A percentile compares a stretch with the other conserved stretches of the same genome.
Conservation (phyloP, 176 grass and related monocot species). For the Bromus sterilis region DNA sequence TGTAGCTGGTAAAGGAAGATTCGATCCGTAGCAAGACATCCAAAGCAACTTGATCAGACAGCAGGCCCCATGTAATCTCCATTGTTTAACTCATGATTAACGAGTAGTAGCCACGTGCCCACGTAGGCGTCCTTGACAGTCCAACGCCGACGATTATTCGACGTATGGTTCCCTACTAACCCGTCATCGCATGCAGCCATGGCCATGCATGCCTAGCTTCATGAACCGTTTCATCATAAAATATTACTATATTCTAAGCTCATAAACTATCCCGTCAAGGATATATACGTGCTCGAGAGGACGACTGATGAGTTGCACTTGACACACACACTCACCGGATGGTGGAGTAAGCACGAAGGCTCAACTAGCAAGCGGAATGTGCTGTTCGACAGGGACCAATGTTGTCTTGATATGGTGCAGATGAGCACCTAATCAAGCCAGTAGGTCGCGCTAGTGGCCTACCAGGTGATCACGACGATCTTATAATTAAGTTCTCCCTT, state of each 20-base stretch:
- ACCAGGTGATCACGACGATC: background rate
- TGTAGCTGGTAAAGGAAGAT: background rate
- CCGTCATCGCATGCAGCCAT: conserved; percentile 8
- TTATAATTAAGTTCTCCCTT: background rate
- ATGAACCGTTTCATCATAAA: background rate
- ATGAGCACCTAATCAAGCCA: background rate
- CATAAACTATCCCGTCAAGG: background rate
- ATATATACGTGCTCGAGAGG: background rate
- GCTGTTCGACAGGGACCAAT: conserved; percentile 24
- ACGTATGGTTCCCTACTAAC: background rate
- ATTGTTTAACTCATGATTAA: background rate
- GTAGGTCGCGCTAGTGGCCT: conserved; percentile 24
- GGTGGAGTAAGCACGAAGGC: conserved; percentile 11
- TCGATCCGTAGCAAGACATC: background rate
- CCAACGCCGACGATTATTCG: background rate
- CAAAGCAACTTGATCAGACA: background rate
- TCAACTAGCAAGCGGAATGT: conserved; percentile 12
- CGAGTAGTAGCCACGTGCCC: background rate
- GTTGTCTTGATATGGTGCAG: conserved; percentile 23
- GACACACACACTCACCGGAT: background rate
- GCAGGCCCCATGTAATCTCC: background rate
- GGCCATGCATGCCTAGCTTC: conserved; percentile 5
- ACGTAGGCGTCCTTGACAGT: background rate
- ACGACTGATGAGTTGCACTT: conserved; percentile 20
- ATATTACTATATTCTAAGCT: background rate